These are phyloP conservation scores for Leptographium procerum DNA, from an alignment of 2,329 filamentous ascomycete species.

Conservation along the genomic window DNA sequence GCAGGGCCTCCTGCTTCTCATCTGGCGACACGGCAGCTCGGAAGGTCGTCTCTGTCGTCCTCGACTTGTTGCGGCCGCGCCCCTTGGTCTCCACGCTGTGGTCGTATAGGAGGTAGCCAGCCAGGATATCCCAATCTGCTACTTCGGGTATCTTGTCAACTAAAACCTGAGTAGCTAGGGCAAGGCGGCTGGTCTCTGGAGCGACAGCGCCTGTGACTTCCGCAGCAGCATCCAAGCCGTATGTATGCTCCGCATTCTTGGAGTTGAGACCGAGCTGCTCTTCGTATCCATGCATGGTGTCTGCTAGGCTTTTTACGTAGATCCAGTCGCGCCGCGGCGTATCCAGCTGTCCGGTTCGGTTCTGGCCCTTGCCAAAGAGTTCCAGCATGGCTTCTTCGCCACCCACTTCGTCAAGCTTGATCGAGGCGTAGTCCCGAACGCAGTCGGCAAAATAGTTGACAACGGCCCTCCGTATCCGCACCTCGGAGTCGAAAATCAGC, in stretches of 20 bases:
- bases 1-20: conserved; percentile 67
- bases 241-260: conserved; percentile 2
- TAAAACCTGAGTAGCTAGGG: conserved; percentile 73
- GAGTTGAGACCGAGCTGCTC: conserved; percentile 44
- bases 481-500: conserved; percentile 79
- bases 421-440: conserved; percentile 69
- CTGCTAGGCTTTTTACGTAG: conserved; percentile 79
- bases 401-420: conserved; percentile 72
- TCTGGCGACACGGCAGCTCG: conserved; percentile 63
- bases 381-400: conserved; percentile 70
- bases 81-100: conserved; percentile 56
- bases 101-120: conserved; percentile 85
- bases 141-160: conserved; percentile 75
- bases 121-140: conserved; percentile 75
- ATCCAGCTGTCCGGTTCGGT: conserved; percentile 56
- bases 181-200: conserved; percentile 64
- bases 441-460: conserved; percentile 85
- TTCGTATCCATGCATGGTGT: conserved; percentile 75
- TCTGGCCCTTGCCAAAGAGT: conserved; percentile 53
- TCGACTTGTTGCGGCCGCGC: conserved; percentile 14
- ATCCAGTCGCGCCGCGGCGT: conserved; percentile 76
- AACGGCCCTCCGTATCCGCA: conserved; percentile 75
- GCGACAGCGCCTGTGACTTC: conserved; percentile 42
- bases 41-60: conserved; percentile 45
- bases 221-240: conserved; percentile 22